Evolutionary conservation across 495 filamentous ascomycete species (phyloP).

Genomic region (Penicillium waksmanii): DNA sequence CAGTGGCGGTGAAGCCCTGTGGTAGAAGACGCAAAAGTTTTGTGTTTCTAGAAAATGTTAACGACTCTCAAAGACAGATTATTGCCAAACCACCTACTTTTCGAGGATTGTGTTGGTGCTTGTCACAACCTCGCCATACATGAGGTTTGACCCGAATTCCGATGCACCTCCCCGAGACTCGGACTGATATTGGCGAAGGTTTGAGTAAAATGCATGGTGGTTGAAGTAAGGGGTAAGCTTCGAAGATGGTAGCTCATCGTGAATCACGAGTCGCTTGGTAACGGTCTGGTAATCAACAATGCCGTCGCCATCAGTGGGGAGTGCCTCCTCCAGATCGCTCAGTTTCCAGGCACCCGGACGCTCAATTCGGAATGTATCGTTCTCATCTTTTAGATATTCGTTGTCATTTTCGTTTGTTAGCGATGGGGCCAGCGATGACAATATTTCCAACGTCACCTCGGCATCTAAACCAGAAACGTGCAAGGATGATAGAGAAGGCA

Average conservation of each 20-base stretch:
- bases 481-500: conserved; percentile 83
- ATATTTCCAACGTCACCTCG: conserved; percentile 65
- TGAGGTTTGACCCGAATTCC: conserved; percentile 73
- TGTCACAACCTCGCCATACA: conserved; percentile 93
- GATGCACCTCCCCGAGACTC: conserved; percentile 55
- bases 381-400: conserved; percentile 80
- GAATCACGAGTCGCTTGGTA: conserved; percentile 73
- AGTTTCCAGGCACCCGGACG: conserved; percentile 66
- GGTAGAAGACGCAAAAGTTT: conserved; percentile 76
- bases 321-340: conserved; percentile 52
- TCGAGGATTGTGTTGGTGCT: conserved; percentile 96
- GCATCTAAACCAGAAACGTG: conserved; percentile 77
- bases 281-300: conserved; percentile 76
- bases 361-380: conserved; percentile 83
- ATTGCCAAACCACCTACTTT: conserved; percentile 58
- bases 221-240: conserved; percentile 89
- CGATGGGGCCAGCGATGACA: conserved; percentile 67
- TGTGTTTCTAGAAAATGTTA: conserved; percentile 63
- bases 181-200: conserved; percentile 68
- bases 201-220: conserved; percentile 76
- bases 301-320: conserved; percentile 60
- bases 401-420: conserved; percentile 65
- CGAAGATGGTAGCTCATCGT: conserved; percentile 66
- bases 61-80: background rate
- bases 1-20: conserved; percentile 82